Evolutionary conservation across 495 filamentous ascomycete species (phyloP).

Genomic region (Usnea hakonensis): DNA sequence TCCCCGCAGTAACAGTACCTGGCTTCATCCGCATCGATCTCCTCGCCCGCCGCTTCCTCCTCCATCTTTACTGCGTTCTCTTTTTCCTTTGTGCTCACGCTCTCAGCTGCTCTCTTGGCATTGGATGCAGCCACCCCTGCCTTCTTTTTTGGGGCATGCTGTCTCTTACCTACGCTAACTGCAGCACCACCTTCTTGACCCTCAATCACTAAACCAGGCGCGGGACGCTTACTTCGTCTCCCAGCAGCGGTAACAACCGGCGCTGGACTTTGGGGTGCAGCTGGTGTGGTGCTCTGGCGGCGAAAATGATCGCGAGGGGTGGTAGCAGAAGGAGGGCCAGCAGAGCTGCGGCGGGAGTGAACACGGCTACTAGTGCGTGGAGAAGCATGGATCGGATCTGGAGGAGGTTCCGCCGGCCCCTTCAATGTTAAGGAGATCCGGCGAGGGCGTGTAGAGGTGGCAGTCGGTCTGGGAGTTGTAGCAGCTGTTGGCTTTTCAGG

Average conservation of each 20-base stretch:
- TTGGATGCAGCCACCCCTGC: slow-evolving; percentile 12
- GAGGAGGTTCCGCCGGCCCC: slow-evolving; percentile 22
- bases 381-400: slow-evolving; percentile 9
- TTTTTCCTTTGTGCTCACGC: slow-evolving; percentile 27
- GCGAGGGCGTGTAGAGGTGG: slow-evolving; percentile 23
- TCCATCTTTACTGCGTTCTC: slow-evolving; percentile 42
- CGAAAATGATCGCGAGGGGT: slow-evolving; percentile 34
- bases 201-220: slow-evolving; percentile 64
- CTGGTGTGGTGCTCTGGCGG: slow-evolving; percentile 44
- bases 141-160: slow-evolving; percentile 63
- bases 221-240: slow-evolving; percentile 59
- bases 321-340: slow-evolving; percentile 30
- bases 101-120: slow-evolving; percentile 35
- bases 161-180: slow-evolving; percentile 70
- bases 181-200: slow-evolving; percentile 65
- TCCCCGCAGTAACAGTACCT: slow-evolving; percentile 86
- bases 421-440: slow-evolving; percentile 25
- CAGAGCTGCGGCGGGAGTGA: slow-evolving; percentile 40
- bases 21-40: slow-evolving; percentile 81
- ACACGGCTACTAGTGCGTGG: slow-evolving; percentile 30
- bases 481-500: slow-evolving; percentile 18
- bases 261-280: slow-evolving; percentile 42
- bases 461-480: slow-evolving; percentile 15
- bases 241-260: slow-evolving; percentile 40
- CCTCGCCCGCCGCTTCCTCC: slow-evolving; percentile 59